Conservation (phyloP, 352 stramenopile species). For the Pythium plurisporium region DNA sequence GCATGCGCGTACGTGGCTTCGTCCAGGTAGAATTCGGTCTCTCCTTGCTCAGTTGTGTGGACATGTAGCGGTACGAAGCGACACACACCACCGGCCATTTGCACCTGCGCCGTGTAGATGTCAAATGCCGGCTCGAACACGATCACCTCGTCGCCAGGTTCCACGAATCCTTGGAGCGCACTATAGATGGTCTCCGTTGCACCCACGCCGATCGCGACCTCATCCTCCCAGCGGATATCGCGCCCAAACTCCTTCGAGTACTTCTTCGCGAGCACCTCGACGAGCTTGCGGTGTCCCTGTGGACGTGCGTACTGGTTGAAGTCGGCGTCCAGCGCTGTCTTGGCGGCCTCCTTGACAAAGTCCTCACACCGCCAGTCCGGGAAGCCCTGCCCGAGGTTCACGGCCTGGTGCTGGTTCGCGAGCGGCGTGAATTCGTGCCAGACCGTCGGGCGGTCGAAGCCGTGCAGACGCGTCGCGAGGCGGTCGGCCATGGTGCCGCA, state of each 20-base stretch:
- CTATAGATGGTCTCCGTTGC: slow-evolving; percentile 95
- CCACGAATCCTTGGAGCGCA: slow-evolving; percentile 88
- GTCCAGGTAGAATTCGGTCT: slow-evolving; percentile 84
- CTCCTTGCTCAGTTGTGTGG: slow-evolving; percentile 23
- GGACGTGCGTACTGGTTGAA: slow-evolving; percentile 93
- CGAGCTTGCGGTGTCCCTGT: slow-evolving; percentile 83
- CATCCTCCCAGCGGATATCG: slow-evolving; percentile 84
- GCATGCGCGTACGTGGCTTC: slow-evolving; percentile 70
- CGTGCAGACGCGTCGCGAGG: slow-evolving; percentile 52
- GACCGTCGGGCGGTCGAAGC: slow-evolving; percentile 77
- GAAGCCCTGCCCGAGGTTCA: slow-evolving; percentile 95
- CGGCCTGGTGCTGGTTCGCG: slow-evolving; percentile 75
- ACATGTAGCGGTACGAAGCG: slow-evolving; percentile 83
- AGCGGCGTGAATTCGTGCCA: slow-evolving; percentile 90
- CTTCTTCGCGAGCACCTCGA: slow-evolving; percentile 82
- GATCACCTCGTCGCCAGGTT: slow-evolving; percentile 94
- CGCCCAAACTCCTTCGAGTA: slow-evolving; percentile 87
- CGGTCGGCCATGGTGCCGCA: slow-evolving; percentile 71
- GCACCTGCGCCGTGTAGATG: slow-evolving; percentile 90
- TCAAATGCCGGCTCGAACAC: slow-evolving; percentile 98
- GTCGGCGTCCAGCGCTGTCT: slow-evolving; percentile 90
- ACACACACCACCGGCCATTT: slow-evolving; percentile 80
- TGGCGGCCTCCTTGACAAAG: slow-evolving; percentile 93
- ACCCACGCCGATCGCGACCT: slow-evolving; percentile 93
- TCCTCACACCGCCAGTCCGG: slow-evolving; percentile 91